These are phyloP conservation scores for Leccinum solheimii DNA, from an alignment of 1,284 basidiomycete genomes.

Conservation along the genomic window DNA sequence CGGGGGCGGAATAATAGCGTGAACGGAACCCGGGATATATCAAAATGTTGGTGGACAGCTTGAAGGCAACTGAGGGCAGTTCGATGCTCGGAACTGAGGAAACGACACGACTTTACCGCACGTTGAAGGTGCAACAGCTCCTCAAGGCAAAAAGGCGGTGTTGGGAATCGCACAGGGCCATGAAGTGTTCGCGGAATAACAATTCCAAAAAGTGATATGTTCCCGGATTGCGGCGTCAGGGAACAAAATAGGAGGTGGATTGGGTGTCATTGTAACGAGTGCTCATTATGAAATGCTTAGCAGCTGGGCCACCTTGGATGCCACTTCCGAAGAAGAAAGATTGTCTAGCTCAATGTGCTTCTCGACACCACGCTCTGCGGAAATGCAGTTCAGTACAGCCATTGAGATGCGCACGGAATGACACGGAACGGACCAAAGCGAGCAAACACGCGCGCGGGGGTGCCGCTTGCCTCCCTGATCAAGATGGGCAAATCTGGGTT, in stretches of 20 bases:
- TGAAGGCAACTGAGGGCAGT: slow-evolving; percentile 5
- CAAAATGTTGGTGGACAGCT: not conserved
- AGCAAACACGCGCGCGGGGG: slow-evolving; percentile 86
- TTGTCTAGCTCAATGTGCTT: slow-evolving; percentile 80
- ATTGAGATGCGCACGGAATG: slow-evolving; percentile 6
- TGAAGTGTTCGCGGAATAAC: not conserved
- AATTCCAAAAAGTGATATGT: not conserved
- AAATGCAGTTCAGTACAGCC: slow-evolving; percentile 16
- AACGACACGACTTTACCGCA: slow-evolving; percentile 20
- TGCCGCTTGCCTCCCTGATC: slow-evolving; percentile 88
- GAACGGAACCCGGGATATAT: slow-evolving; percentile 1
- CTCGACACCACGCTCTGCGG: slow-evolving; percentile 73
- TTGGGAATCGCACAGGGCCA: slow-evolving; percentile 3
- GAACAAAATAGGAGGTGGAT: slow-evolving; percentile 8
- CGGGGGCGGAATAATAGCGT: not conserved
- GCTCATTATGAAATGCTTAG: slow-evolving; percentile 37
- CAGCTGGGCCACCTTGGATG: slow-evolving; percentile 65
- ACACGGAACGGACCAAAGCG: slow-evolving; percentile 75
- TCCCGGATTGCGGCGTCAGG: not conserved
- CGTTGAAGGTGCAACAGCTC: slow-evolving; percentile 13
- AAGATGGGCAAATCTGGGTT: slow-evolving; percentile 90
- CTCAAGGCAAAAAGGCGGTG: slow-evolving; percentile 27
- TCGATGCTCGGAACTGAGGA: slow-evolving; percentile 7
- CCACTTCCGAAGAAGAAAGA: slow-evolving; percentile 70
- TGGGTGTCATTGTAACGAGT: slow-evolving; percentile 9